These are phyloP conservation scores for Pythium pyrilobum DNA, from an alignment of 352 stramenopile genomes.

Conservation along the genomic window DNA sequence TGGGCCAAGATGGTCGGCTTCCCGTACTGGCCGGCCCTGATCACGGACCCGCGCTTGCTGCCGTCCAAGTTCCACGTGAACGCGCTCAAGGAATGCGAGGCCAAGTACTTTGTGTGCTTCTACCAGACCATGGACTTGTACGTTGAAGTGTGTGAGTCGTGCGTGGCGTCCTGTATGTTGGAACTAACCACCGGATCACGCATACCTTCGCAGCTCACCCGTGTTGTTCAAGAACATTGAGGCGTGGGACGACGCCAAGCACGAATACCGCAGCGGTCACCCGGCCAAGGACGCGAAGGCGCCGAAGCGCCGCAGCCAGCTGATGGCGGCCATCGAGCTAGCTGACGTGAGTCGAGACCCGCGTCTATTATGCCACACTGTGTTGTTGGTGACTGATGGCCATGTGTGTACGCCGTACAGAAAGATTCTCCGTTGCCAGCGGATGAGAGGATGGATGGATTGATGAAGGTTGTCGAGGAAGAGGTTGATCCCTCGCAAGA, in stretches of 20 bases:
- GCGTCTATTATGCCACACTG: not conserved
- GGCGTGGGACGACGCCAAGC: constrained; percentile 65
- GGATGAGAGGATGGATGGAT: constrained; percentile 43
- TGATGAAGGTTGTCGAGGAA: constrained; percentile 32
- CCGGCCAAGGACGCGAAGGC: constrained; percentile 69
- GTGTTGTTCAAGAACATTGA: constrained; percentile 65
- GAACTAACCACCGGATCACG: not conserved
- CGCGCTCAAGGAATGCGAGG: constrained; percentile 53
- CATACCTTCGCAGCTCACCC: constrained; percentile 29
- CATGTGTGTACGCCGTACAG: constrained; percentile 19
- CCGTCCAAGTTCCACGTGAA: constrained; percentile 34
- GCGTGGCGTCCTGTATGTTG: not conserved
- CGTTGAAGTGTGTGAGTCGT: constrained; percentile 1
- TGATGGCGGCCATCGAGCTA: constrained; percentile 66
- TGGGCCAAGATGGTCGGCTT: constrained; percentile 83
- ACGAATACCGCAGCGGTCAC: constrained; percentile 53
- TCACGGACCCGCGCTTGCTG: constrained; percentile 55
- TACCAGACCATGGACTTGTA: constrained; percentile 78
- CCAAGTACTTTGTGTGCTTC: constrained; percentile 75
- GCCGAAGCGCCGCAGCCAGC: constrained; percentile 52
- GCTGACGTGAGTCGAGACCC: constrained; percentile 43
- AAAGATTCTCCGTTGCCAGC: constrained; percentile 55
- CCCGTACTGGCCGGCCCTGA: constrained; percentile 76
- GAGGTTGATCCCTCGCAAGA: not conserved
- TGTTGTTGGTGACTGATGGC: not conserved